These are phyloP conservation scores for Wickerhamiella cacticola DNA, from an alignment of 805 yeast species.

Conservation along the genomic window DNA sequence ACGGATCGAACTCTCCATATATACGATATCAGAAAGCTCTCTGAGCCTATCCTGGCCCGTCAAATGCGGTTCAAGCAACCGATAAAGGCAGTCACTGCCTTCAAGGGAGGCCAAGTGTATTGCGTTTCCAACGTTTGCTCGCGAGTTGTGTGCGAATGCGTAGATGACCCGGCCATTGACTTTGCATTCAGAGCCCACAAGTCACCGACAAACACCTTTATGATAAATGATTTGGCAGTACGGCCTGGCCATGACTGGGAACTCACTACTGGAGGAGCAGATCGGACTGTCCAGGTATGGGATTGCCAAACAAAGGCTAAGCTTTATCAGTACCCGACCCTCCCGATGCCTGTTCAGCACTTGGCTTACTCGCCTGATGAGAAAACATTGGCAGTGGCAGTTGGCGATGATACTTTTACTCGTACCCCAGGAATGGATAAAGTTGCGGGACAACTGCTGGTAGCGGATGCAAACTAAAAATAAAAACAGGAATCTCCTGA, in stretches of 20 bases:
- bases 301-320: conserved; percentile 26
- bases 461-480: conserved; percentile 2
- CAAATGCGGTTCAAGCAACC: conserved; percentile 26
- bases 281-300: conserved; percentile 40
- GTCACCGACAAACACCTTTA: conserved; percentile 28
- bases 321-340: neutral
- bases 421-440: neutral
- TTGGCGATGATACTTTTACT: conserved; percentile 7
- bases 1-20: conserved; percentile 40
- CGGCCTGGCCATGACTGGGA: conserved; percentile 23
- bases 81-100: conserved; percentile 1
- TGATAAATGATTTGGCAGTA: conserved; percentile 36
- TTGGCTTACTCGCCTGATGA: conserved; percentile 8
- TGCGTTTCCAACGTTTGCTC: conserved; percentile 7
- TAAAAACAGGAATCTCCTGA: neutral
- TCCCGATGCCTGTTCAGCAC: neutral
- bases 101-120: neutral
- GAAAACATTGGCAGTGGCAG: conserved; percentile 1
- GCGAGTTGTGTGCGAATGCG: conserved; percentile 7
- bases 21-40: conserved; percentile 40
- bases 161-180: neutral
- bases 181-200: conserved; percentile 7
- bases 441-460: neutral
- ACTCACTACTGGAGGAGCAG: conserved; percentile 39
- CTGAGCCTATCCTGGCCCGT: conserved; percentile 36